These are phyloP conservation scores for Lipomyces spencermartinsiae DNA, from an alignment of 805 yeast species.

Conservation along the genomic window DNA sequence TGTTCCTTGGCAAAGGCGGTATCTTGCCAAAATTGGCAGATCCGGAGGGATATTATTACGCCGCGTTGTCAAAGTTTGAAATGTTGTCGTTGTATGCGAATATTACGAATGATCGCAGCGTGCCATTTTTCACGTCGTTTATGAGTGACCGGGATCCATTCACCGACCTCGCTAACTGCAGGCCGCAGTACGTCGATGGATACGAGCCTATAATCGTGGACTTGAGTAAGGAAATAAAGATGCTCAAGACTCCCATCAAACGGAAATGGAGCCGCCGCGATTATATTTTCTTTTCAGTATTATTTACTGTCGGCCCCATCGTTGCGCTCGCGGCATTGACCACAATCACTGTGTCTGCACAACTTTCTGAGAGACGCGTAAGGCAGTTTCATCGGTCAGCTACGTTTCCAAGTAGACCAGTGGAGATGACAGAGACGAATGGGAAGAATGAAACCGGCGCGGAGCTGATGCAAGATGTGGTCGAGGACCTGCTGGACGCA, in stretches of 20 bases:
- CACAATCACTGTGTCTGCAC: conserved; percentile 24
- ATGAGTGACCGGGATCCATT: conserved; percentile 79
- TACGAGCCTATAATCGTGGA: conserved; percentile 28
- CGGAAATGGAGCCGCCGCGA: conserved; percentile 19
- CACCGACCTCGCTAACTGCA: conserved; percentile 47
- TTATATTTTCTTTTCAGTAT: conserved; percentile 16
- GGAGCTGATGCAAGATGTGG: conserved; percentile 29
- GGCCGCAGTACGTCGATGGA: conserved; percentile 14
- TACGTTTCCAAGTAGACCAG: neutral
- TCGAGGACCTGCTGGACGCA: conserved; percentile 33
- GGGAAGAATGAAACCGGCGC: conserved; percentile 24
- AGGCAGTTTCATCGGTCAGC: neutral
- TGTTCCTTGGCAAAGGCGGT: conserved; percentile 62
- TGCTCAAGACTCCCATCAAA: conserved; percentile 3
- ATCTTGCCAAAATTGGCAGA: conserved; percentile 61
- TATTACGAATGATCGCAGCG: conserved; percentile 81
- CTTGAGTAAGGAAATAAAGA: conserved; percentile 15
- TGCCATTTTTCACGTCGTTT: conserved; percentile 83
- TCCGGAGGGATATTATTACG: conserved; percentile 54
- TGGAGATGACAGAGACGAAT: neutral
- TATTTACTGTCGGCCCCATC: conserved; percentile 34
- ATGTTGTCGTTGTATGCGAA: conserved; percentile 72
- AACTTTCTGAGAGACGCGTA: conserved; percentile 23
- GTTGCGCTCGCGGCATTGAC: conserved; percentile 18
- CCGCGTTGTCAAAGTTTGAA: conserved; percentile 65